Evolutionary conservation across 192 early-diverging fungal species (phyloP).

Genomic region (Borealophlyctis nickersoniae): DNA sequence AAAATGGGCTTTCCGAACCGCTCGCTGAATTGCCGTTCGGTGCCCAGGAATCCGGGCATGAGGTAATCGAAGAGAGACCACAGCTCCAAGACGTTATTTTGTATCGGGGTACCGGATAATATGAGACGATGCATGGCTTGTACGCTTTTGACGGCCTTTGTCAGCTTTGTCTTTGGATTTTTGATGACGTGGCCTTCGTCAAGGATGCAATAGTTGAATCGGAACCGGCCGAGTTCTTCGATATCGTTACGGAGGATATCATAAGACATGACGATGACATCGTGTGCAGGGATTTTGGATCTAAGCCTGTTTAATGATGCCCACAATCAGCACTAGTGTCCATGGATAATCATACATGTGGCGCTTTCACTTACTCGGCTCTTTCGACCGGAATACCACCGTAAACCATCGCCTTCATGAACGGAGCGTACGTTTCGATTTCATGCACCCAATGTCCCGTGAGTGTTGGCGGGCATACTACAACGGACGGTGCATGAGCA

Average conservation of each 20-base stretch:
- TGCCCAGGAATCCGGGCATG: slow-evolving; percentile 97
- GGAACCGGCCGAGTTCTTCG: slow-evolving; percentile 63
- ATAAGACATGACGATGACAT: slow-evolving; percentile 92
- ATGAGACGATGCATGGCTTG: slow-evolving; percentile 83
- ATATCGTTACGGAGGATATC: slow-evolving; percentile 96
- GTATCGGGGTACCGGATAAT: slow-evolving; percentile 95
- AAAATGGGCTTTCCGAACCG: slow-evolving; percentile 90
- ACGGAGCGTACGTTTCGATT: slow-evolving; percentile 74
- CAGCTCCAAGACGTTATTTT: slow-evolving; percentile 96
- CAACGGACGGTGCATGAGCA: slow-evolving; percentile 75
- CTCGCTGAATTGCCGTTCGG: slow-evolving; percentile 92
- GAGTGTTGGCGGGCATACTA: slow-evolving; percentile 94
- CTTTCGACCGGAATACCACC: slow-evolving; percentile 78
- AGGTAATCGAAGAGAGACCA: slow-evolving; percentile 98
- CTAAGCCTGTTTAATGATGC: slow-evolving; percentile 28
- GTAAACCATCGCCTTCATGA: slow-evolving; percentile 79
- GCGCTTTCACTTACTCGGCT: slow-evolving; percentile 47
- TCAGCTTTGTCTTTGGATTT: slow-evolving; percentile 91
- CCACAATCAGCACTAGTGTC: background rate
- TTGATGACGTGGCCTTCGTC: slow-evolving; percentile 99
- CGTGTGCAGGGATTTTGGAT: slow-evolving; percentile 57
- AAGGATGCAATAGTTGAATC: slow-evolving; percentile 94
- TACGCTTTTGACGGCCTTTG: slow-evolving; percentile 87
- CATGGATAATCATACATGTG: background rate
- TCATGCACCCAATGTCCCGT: slow-evolving; percentile 97